Conservation (phyloP, 306 rosid genomes). For the Cicer bijugum region DNA sequence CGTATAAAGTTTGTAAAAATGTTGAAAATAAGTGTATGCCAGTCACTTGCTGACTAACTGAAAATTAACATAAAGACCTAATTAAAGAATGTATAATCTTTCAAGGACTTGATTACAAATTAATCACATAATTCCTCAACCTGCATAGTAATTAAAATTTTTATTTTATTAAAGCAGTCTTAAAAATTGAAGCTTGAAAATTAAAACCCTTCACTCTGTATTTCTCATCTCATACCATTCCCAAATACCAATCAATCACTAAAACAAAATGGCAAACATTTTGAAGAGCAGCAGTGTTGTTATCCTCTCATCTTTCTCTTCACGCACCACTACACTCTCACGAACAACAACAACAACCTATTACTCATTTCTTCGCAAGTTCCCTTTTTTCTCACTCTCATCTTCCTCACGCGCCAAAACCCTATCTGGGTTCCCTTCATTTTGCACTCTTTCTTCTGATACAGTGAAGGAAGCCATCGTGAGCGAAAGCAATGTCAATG, state of each 20-base stretch:
- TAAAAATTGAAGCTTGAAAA: background rate
- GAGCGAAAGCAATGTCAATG: background rate
- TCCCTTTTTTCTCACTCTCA: constrained; percentile 41
- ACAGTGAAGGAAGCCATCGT: constrained; percentile 33
- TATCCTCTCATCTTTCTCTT: constrained; percentile 45
- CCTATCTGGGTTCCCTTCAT: constrained; percentile 41
- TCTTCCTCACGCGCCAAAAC: background rate
- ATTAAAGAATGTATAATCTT: too few species aligned
- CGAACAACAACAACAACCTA: background rate
- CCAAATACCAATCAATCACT: background rate
- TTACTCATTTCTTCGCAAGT: constrained; percentile 39
- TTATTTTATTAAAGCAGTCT: too few species aligned
- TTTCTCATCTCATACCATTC: background rate
- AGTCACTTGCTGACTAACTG: too few species aligned
- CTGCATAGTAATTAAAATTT: too few species aligned
- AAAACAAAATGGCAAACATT: constrained; percentile 46
- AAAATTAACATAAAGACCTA: too few species aligned
- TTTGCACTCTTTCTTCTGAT: constrained; percentile 47
- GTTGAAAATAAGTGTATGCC: too few species aligned
- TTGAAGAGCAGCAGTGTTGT: constrained; percentile 40
- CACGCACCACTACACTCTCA: background rate
- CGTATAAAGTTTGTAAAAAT: too few species aligned
- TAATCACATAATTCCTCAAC: too few species aligned
- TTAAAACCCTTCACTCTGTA: background rate
- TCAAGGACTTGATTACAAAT: too few species aligned